These are phyloP conservation scores for Melampsora larici-populina DNA, from an alignment of 1,284 basidiomycete species.

Conservation along the genomic window DNA sequence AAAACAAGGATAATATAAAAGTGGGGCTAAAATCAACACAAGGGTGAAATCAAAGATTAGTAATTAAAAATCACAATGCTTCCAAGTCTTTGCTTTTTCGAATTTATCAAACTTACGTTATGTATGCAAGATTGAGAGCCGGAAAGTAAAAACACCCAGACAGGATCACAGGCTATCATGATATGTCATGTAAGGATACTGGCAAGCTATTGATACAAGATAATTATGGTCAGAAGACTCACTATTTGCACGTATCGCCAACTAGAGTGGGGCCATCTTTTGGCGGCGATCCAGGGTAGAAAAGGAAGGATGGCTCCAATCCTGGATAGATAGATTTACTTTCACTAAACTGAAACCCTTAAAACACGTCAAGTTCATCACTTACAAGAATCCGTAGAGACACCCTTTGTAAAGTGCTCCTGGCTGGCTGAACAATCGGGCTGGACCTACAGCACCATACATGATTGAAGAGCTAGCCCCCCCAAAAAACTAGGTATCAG, in stretches of 20 bases:
- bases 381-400: slow-evolving; percentile 35
- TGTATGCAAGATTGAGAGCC: slow-evolving; percentile 22
- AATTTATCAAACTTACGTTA: slow-evolving; percentile 12
- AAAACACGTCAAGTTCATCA: not conserved
- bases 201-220: not conserved
- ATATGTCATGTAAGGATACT: not conserved
- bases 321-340: not conserved
- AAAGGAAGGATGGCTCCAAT: slow-evolving; percentile 24
- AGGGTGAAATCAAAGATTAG: not conserved
- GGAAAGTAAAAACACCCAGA: slow-evolving; percentile 22
- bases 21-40: not conserved
- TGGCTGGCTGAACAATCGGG: slow-evolving; percentile 14
- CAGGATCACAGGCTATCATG: slow-evolving; percentile 27
- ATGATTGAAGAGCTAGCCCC: slow-evolving; percentile 33
- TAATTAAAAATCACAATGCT: not conserved
- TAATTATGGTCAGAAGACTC: not conserved
- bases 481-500: too few relatives aligned
- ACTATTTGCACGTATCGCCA: slow-evolving; percentile 34
- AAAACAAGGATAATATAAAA: slow-evolving; percentile 15
- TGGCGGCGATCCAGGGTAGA: slow-evolving; percentile 29
- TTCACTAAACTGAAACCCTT: not conserved
- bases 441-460: slow-evolving; percentile 29
- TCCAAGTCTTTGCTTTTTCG: not conserved
- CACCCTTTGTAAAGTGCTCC: slow-evolving; percentile 25
- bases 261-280: slow-evolving; percentile 29